Evolutionary conservation across 371 early-diverging fungal species (phyloP), one percentile per base, ranked within the genome.

Genomic region (Pancytospora philotis): DNA sequence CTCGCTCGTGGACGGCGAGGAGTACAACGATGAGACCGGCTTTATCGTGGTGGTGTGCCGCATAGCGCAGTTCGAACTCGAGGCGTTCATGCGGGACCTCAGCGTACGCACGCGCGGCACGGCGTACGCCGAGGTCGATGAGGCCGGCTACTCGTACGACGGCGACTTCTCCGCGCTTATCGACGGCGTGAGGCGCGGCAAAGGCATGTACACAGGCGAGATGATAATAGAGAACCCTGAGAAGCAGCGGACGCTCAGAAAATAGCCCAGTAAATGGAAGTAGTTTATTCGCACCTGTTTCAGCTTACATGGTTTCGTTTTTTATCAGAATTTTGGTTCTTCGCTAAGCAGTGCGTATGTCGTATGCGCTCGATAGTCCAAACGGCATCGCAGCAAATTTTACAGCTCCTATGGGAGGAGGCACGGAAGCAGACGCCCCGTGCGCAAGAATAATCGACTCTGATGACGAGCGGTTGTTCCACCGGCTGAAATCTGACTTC

Each of bases 191-290:
- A 66, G 73, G 49, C 66, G 64, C 55, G 48, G 64, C 32, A 79
- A 79, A 49, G 79, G 79, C 3, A 37, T 79, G 6, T n/a, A 63
- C 41, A 56, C 50, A 2, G 62, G 67, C 22, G 70, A 79, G 30
- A 66, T 64, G 41, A 70, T 79, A 38, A 62, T 73, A 6, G 59
- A 62, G 32, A 52, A 71, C 51, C 71, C 73, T 27, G 71, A 72
- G 28, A 76, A 76, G 62, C 79, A 79, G 28, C 64, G 76, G 38
- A 79, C 76, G 27, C 32, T 66, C 31, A 77, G 70, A 66, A 77
- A 64, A 65, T 74, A 73, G 38, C n/a, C n/a, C n/a, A n/a, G n/a
- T n/a, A n/a, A n/a, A n/a, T n/a, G n/a, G n/a, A n/a, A n/a, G n/a
- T n/a, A n/a, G n/a, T n/a, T n/a, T n/a, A n/a, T n/a, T n/a, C n/a